Base-by-base conservation (phyloP, 106 monocot genomes). In the Dendrobium officinale region DNA sequence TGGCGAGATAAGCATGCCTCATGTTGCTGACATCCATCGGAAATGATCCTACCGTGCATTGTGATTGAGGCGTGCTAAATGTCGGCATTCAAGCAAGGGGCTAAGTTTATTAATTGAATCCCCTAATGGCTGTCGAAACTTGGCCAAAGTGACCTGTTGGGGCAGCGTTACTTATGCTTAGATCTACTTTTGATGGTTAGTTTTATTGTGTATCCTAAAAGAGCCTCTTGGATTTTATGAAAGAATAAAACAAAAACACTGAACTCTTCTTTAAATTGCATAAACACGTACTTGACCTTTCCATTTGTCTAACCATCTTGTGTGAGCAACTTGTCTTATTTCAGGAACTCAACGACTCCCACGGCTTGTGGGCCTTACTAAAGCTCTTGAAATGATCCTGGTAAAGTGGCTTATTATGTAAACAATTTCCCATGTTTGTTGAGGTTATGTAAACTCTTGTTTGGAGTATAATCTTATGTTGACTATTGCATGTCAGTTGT, bases 331-430 rank as follows among this genome's bases (percentile, higher is more conserved):
- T 79, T 55, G 26, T 67, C 11, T 22, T 77, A 20, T 83, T 88
- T 43, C 76, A 95, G 95, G 95, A 54, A 96, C 95, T 81, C 95
- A 96, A 85, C 82, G 95, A 7, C 91, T 96, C 83, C 95, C 95
- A 42, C 93, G 95, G 26, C 91, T 96, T 68, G 90, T 93, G 42
- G 95, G 95, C 55, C 93, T 96, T 31, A 29, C 89, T 77, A 96
- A 96, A 88, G 84, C 91, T 84, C 93, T 96, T 85, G 95, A 96
- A 85, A 96, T 96, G 91, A 89, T 96, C 76, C 78, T 96, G 85
- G 95, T 96, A 92, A 80, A 51, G 9, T 67, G 66, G 26, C 45
- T 22, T 72, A 43, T 45, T 45, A 20, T 55, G 22, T 72, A 66
- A 10, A 4, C 33, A 18, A 19, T 51, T 31, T 24, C 15, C 20